phyloP scores from a whole-genome alignment of 805 yeast species.

The Starmerella vaccinii region DNA sequence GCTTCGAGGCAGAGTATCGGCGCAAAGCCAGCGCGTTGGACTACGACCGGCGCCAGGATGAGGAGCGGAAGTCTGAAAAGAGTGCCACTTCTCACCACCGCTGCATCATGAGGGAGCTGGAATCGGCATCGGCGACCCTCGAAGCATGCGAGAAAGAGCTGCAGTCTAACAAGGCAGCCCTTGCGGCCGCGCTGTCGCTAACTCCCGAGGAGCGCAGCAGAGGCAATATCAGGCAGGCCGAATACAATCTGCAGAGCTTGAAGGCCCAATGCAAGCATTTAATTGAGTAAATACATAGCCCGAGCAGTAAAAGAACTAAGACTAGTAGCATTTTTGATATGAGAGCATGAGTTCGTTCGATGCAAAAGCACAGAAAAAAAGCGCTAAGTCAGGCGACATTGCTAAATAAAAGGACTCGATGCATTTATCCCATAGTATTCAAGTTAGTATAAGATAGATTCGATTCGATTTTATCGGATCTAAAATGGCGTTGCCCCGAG shows the following conservation, averaged over 20 bases:
- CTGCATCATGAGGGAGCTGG: neutral
- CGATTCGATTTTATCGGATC: too few species aligned
- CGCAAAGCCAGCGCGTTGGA: neutral
- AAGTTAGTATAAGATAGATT: too few species aligned
- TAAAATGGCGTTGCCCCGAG: too few species aligned
- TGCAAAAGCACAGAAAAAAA: too few species aligned
- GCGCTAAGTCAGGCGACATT: too few species aligned
- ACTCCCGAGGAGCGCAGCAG: slow-evolving; percentile 2
- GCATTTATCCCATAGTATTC: too few species aligned
- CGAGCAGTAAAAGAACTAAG: neutral
- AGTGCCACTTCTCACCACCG: neutral
- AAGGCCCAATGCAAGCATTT: neutral
- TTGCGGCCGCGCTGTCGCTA: neutral
- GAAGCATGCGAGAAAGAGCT: neutral
- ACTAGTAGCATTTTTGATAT: too few species aligned
- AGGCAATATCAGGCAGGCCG: slow-evolving; percentile 4
- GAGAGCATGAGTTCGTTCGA: too few species aligned
- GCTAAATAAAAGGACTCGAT: too few species aligned
- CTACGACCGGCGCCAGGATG: neutral
- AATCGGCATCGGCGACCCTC: neutral
- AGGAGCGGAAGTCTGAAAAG: neutral
- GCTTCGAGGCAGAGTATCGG: neutral
- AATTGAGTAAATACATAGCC: neutral
- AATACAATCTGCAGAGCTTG: slow-evolving; percentile 2
- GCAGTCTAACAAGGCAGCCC: neutral